A percentile compares a stretch with the other conserved stretches of the same genome.
Conservation (phyloP, 2,329 filamentous ascomycete genomes). For the Emydomyces testavorans region DNA sequence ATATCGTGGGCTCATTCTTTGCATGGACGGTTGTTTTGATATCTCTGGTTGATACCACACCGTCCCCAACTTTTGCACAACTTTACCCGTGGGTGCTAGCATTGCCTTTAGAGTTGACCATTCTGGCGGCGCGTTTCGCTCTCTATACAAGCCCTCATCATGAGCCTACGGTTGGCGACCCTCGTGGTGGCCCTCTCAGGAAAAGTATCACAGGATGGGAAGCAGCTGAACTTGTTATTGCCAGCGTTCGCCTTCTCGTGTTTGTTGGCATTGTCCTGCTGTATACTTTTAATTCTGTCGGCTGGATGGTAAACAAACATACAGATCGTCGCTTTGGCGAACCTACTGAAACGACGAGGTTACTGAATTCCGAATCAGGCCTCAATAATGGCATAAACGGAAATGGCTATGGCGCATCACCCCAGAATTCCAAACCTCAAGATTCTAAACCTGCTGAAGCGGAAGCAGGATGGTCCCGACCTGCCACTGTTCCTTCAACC, state of each 20-base stretch:
- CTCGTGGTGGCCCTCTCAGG: slow-evolving; percentile 33
- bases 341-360: slow-evolving; percentile 33
- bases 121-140: slow-evolving; percentile 57
- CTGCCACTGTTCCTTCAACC: slow-evolving; percentile 70
- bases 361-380: slow-evolving; percentile 30
- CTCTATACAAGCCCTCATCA: slow-evolving; percentile 58
- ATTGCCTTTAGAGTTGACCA: slow-evolving; percentile 58
- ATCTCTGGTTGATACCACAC: slow-evolving; percentile 70
- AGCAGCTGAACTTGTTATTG: slow-evolving; percentile 40
- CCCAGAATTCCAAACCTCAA: slow-evolving; percentile 30
- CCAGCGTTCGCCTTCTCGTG: slow-evolving; percentile 56
- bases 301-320: slow-evolving; percentile 33
- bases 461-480: slow-evolving; percentile 74
- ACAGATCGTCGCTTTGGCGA: slow-evolving; percentile 23
- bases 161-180: slow-evolving; percentile 46
- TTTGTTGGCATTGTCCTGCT: slow-evolving; percentile 50
- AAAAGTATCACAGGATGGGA: slow-evolving; percentile 35
- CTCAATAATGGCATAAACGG: slow-evolving; percentile 37
- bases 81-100: slow-evolving; percentile 67
- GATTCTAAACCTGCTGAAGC: slow-evolving; percentile 45
- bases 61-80: slow-evolving; percentile 70
- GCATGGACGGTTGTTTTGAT: slow-evolving; percentile 77
- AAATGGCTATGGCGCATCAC: slow-evolving; percentile 41
- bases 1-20: slow-evolving; percentile 73
- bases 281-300: slow-evolving; percentile 43